Percentiles rank a stretch among this genome's conserved stretches.
These are phyloP conservation scores for Baorangia bicolor DNA, from an alignment of 768 basidiomycete species.

Conservation along the genomic window DNA sequence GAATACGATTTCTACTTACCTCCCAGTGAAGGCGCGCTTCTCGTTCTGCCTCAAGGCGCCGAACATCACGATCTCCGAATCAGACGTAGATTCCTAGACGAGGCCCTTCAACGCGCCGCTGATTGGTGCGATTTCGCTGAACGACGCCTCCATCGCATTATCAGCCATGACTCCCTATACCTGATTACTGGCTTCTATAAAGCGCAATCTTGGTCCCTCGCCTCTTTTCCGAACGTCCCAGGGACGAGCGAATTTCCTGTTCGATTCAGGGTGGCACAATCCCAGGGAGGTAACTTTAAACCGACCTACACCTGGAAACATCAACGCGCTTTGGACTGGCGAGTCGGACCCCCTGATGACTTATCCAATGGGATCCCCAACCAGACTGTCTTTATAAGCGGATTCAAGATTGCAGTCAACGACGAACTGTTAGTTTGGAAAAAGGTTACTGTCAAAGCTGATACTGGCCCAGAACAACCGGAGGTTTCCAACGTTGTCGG, in stretches of 20 bases:
- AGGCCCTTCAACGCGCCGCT: not conserved
- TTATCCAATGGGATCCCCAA: not conserved
- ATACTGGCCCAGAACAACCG: too few species aligned
- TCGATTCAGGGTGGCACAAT: too few species aligned
- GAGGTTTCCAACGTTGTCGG: not conserved
- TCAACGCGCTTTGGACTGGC: not conserved
- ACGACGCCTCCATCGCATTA: not conserved
- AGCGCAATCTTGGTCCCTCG: not conserved
- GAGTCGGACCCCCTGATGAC: not conserved
- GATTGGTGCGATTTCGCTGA: not conserved
- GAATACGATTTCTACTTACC: not conserved
- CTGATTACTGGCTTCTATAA: not conserved
- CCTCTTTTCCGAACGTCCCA: not conserved
- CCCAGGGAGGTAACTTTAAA: not conserved
- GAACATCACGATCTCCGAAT: not conserved
- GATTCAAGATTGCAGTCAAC: not conserved
- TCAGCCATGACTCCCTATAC: not conserved
- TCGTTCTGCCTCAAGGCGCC: not conserved
- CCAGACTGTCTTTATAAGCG: not conserved
- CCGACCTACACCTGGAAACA: not conserved
- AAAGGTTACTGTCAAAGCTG: not conserved
- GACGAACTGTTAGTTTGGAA: not conserved
- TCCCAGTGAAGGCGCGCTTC: not conserved
- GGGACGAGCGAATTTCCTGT: not conserved
- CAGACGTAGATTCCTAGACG: not conserved